These are phyloP conservation scores for Ascochyta lentis DNA, from an alignment of 2,329 filamentous ascomycete species.

Conservation along the genomic window DNA sequence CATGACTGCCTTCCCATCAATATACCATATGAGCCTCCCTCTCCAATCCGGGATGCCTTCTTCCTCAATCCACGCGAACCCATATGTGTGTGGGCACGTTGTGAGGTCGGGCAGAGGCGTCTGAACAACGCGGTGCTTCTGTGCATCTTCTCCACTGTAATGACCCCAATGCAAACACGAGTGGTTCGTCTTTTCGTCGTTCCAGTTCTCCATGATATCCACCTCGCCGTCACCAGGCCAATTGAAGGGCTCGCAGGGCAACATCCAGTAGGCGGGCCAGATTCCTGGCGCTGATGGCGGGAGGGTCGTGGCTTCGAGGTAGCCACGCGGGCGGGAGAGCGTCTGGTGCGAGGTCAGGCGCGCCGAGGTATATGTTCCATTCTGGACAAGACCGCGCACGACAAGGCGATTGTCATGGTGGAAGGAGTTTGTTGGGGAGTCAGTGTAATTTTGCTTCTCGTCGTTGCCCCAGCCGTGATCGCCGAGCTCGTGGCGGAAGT, in stretches of 20 bases:
- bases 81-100: conserved; percentile 57
- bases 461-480: conserved; percentile 69
- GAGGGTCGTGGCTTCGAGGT: conserved; percentile 59
- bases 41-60: conserved; percentile 51
- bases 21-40: conserved; percentile 64
- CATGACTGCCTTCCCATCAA: conserved; percentile 65
- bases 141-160: conserved; percentile 60
- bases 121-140: conserved; percentile 64
- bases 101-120: conserved; percentile 60
- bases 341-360: conserved; percentile 62
- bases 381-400: conserved; percentile 58
- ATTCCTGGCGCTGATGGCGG: conserved; percentile 63
- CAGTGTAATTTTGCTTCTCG: conserved; percentile 65
- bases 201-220: conserved; percentile 69
- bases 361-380: conserved; percentile 60
- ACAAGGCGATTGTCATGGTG: conserved; percentile 61
- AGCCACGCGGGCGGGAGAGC: conserved; percentile 59
- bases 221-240: conserved; percentile 68
- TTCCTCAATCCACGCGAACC: conserved; percentile 63
- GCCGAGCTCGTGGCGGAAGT: conserved; percentile 64
- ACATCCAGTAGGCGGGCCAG: conserved; percentile 69
- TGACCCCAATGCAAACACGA: conserved; percentile 67
- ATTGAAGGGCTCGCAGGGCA: conserved; percentile 63
- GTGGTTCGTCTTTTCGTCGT: conserved; percentile 62
- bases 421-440: conserved; percentile 59